A percentile compares a stretch with the other conserved stretches of the same genome.
phyloP scores from a whole-genome alignment of 2,329 filamentous ascomycete species.

The Hymenoscyphus repandus region DNA sequence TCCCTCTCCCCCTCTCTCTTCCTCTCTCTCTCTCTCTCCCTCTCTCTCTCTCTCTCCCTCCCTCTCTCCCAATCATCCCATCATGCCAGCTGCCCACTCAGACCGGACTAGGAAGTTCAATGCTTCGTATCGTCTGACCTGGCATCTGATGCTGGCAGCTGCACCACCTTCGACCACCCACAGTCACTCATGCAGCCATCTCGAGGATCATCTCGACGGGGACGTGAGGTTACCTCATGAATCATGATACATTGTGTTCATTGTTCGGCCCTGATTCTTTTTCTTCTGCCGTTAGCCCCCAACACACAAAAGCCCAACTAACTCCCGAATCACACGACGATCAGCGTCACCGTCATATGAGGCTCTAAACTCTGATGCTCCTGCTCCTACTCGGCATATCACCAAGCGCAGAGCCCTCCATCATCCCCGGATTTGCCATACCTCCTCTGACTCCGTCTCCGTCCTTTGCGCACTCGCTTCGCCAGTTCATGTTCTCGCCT shows the following conservation, averaged over 20 bases:
- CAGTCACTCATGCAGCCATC: background rate
- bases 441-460: background rate
- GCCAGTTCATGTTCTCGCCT: background rate
- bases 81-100: background rate
- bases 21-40: no score
- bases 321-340: background rate
- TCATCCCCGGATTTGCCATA: background rate
- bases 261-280: no score
- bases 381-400: no score
- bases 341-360: background rate
- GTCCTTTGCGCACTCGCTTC: background rate
- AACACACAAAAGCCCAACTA: no score
- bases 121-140: constrained; percentile 1
- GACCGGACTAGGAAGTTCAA: background rate
- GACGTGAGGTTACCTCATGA: no score
- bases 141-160: background rate
- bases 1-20: no score
- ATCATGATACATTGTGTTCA: no score
- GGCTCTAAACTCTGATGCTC: no score
- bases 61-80: background rate
- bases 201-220: no score
- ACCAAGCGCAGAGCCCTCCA: no score
- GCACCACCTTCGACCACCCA: background rate
- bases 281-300: no score
- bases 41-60: no score